Percentiles rank a stretch among this genome's conserved stretches.
These are phyloP conservation scores for Apiotrichum domesticum DNA, from an alignment of 1,284 basidiomycete species.

Conservation along the genomic window DNA sequence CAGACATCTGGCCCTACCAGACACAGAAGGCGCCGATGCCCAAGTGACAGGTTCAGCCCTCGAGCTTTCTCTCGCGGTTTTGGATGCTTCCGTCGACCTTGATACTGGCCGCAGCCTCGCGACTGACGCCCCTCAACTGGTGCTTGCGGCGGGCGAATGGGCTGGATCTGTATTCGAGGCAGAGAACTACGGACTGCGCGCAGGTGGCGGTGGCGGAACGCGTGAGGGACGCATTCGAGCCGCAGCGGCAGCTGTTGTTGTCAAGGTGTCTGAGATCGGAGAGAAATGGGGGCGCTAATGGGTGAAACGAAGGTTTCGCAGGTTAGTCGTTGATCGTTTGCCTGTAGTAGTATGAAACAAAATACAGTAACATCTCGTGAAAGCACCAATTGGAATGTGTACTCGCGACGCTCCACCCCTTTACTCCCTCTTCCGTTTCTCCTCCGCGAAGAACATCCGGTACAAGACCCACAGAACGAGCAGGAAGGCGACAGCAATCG, in stretches of 20 bases:
- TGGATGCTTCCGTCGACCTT: constrained; percentile 67
- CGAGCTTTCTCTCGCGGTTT: constrained; percentile 66
- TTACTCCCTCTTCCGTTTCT: not conserved
- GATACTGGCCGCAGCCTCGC: constrained; percentile 70
- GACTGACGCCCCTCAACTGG: constrained; percentile 63
- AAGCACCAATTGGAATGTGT: too few relatives aligned
- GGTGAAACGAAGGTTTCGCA: not conserved
- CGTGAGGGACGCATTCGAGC: constrained; percentile 52
- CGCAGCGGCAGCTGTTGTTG: constrained; percentile 68
- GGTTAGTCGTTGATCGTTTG: too few relatives aligned
- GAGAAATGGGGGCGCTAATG: constrained; percentile 60
- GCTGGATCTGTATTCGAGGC: constrained; percentile 61
- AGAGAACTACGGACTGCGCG: constrained; percentile 60
- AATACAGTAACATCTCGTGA: too few relatives aligned
- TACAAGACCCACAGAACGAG: not conserved
- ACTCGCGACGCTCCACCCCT: too few relatives aligned
- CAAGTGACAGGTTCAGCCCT: constrained; percentile 66
- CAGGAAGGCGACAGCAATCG: not conserved
- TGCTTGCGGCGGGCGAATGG: constrained; percentile 76
- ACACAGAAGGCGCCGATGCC: constrained; percentile 50
- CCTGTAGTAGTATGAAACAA: too few relatives aligned
- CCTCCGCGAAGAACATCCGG: not conserved
- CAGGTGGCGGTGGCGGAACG: constrained; percentile 58
- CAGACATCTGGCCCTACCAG: constrained; percentile 49
- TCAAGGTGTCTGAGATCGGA: constrained; percentile 70